Base-by-base conservation (phyloP, 2,329 filamentous ascomycete species). In the Epichloe uncinata region DNA sequence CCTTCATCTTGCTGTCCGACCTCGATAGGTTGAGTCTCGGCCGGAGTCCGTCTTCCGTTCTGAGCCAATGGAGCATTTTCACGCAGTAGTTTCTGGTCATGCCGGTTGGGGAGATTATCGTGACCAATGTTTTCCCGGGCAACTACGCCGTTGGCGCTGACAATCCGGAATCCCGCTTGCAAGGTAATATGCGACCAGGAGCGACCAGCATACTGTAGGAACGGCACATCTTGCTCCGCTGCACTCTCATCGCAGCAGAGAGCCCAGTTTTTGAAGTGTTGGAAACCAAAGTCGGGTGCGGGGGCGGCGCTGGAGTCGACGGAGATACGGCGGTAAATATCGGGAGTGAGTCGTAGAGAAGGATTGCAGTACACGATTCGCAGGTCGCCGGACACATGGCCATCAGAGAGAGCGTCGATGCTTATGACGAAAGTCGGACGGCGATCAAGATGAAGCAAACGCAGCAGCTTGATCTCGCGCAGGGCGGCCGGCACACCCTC, bases 381-480 rank as follows among this genome's bases (percentile, higher is more conserved):
- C 47, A 55, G 40, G 36, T 52, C 47, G 26, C 26, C 38, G 9
- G 52, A 52, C 8, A 37, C 36, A 35, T 54, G 51, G 6, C 45
- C 12, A 18, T 48, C 41, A 20, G 55, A 12, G 22, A 53, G 45
- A 8, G 56, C 47, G 33, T 58, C 59, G 3, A 45, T 9, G n/a
- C 22, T 41, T 44, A 67, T 63, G 50, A 71, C 60, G 42, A 72
- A 72, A 42, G 66, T 66, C 48, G 69, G 67, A 49, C 69, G 63
- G 33, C 67, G 66, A 52, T 72, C 69, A 53, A 60, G 63, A 52
- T 66, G 60, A 54, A 71, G 62, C 12, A 72, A 62, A 55, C 70
- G 67, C 51, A 66, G 56, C 47, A 69, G 61, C 57, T 63, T 64
- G 52, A 67, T 54, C 47, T 57, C 53, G 34, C 55, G 55, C 43